Evolutionary conservation across 1,139 yeast species (phyloP).

Genomic region (Pichia sp.): DNA sequence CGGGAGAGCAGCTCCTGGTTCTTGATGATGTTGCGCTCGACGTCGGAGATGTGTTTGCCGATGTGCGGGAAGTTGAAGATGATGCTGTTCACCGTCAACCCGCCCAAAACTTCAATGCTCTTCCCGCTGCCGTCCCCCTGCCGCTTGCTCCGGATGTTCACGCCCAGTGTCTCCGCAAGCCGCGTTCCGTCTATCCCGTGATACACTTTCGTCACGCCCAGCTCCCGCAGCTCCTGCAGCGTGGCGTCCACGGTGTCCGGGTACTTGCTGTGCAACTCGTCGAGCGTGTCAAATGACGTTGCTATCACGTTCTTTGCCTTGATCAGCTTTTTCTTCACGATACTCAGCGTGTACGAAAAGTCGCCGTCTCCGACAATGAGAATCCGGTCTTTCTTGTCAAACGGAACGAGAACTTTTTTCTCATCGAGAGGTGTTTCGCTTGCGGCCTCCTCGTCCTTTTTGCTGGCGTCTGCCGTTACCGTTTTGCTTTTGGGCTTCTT

Average conservation of each 20-base stretch:
- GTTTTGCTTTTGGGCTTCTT: conserved; percentile 1
- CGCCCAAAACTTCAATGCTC: conserved; percentile 25
- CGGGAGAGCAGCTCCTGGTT: conserved; percentile 69
- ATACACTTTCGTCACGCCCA: conserved; percentile 43
- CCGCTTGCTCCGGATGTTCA: conserved; percentile 22
- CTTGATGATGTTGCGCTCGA: conserved; percentile 72
- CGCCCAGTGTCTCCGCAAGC: conserved; percentile 43
- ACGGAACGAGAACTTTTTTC: conserved; percentile 45
- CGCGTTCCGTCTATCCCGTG: conserved; percentile 68
- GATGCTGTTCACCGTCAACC: conserved; percentile 39
- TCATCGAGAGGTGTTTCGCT: conserved; percentile 13
- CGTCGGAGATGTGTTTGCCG: conserved; percentile 83
- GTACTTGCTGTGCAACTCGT: conserved; percentile 58
- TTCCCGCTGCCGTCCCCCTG: conserved; percentile 31
- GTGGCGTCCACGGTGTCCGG: conserved; percentile 40
- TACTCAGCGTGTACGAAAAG: conserved; percentile 71
- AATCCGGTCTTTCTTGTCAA: conserved; percentile 46
- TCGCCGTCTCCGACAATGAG: conserved; percentile 90
- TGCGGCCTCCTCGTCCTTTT: not conserved
- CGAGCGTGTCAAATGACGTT: conserved; percentile 67
- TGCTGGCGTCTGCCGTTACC: not conserved
- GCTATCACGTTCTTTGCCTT: conserved; percentile 56
- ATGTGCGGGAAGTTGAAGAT: conserved; percentile 94
- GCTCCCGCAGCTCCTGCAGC: conserved; percentile 37
- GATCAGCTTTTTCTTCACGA: conserved; percentile 49